Percentiles rank a stretch among this genome's conserved stretches.
Conservation (phyloP, 495 filamentous ascomycete genomes). For the Cercophora samala region DNA sequence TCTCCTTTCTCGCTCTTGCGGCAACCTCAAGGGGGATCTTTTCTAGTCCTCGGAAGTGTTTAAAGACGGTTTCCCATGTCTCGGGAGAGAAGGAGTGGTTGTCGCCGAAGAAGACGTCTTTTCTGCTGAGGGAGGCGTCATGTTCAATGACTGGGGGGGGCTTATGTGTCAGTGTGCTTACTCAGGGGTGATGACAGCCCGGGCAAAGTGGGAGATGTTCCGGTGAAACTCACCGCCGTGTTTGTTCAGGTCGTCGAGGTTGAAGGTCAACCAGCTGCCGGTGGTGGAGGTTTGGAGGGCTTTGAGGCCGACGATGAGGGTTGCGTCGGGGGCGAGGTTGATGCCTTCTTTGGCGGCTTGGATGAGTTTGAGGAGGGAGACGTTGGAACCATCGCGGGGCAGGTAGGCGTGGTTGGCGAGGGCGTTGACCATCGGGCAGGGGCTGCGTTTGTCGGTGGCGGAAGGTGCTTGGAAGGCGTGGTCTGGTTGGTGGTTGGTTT, state of each 20-base stretch:
- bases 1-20: slow-evolving; percentile 24
- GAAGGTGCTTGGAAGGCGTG: background rate
- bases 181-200: background rate
- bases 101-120: slow-evolving; percentile 29
- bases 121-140: slow-evolving; percentile 30
- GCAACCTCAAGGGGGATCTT: slow-evolving; percentile 29
- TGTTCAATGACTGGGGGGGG: slow-evolving; percentile 30
- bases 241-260: slow-evolving; percentile 31
- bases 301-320: slow-evolving; percentile 23
- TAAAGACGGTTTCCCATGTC: slow-evolving; percentile 20
- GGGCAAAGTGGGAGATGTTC: too few species aligned
- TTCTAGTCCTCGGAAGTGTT: slow-evolving; percentile 18
- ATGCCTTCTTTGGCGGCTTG: slow-evolving; percentile 25
- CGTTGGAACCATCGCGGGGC: slow-evolving; percentile 47
- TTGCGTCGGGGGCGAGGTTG: slow-evolving; percentile 27
- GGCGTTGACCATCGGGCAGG: slow-evolving; percentile 55
- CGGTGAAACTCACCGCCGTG: slow-evolving; percentile 21
- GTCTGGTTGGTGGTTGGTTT: background rate
- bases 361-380: slow-evolving; percentile 30
- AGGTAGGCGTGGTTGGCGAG: slow-evolving; percentile 58
- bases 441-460: slow-evolving; percentile 25
- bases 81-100: slow-evolving; percentile 31
- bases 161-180: background rate
- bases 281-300: slow-evolving; percentile 30
- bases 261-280: slow-evolving; percentile 26